Base-by-base conservation (phyloP, 208 protist species). In the Acanthamoeba lenticulata region DNA sequence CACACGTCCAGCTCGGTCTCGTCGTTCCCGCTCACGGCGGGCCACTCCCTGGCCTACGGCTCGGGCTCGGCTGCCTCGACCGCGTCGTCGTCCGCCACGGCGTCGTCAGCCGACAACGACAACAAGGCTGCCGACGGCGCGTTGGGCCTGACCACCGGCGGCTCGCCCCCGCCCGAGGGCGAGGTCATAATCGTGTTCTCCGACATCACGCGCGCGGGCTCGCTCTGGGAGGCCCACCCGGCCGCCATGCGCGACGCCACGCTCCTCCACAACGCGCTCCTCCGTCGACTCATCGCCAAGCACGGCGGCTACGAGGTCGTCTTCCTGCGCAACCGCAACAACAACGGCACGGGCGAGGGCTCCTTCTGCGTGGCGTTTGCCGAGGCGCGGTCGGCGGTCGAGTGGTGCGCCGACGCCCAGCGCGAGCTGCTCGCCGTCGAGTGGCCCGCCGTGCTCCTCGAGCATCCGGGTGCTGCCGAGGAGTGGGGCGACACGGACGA, bases 401-500 rank as follows among this genome's bases (percentile, higher is more conserved):
- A 42, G 11, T 90, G 40, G 40, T 90, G 83, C 32, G 15, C 49
- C 15, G 83, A 36, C n/a, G 29, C 32, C 7, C 83, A 90, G 49
- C 29, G 32, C 6, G 29, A n/a, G 29, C 65, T 93, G 49, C 89
- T 93, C 9, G 40, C 7, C 17, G 17, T 44, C 9, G 45, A 29
- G 29, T 86, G 89, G 89, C 89, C 89, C 27, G 17, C 83, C 9
- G 52, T 19, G 29, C n/a, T 91, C 6, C 52, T 79, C n/a, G 89
- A 93, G 62, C 89, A 93, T 45, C 89, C 89, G 34, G 38, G 42
- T 29, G 85, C 85, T 24, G 45, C 85, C 17, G 85, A 91, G 85
- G 85, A 86, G 38, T 86, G 77, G 77, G 77, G 77, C 13, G 38
- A 86, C 77, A 86, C 77, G 42, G 77, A 86, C 45, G 77, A 86